Evolutionary conservation across 768 basidiomycete species (phyloP).

Genomic region (Boletus rufocinnamomeus): DNA sequence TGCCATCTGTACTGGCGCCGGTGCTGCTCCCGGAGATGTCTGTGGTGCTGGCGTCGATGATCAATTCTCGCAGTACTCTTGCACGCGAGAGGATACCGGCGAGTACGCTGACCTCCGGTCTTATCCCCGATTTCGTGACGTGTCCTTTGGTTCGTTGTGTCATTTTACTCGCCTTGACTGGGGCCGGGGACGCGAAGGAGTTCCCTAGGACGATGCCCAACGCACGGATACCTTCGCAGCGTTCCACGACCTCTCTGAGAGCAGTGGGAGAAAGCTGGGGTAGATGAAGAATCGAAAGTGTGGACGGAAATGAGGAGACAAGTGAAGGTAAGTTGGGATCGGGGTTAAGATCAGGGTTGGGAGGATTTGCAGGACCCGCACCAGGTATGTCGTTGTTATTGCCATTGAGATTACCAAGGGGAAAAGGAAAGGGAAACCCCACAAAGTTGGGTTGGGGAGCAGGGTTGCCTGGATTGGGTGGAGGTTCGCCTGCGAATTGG

Average conservation of each 20-base stretch:
- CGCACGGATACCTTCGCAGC: slow-evolving; percentile 17
- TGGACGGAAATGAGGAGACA: slow-evolving; percentile 34
- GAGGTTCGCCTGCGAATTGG: neutral
- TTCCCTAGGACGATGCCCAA: slow-evolving; percentile 23
- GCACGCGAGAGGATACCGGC: slow-evolving; percentile 19
- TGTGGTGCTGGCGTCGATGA: slow-evolving; percentile 18
- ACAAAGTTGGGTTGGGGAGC: slow-evolving; percentile 3
- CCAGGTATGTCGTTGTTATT: slow-evolving; percentile 1
- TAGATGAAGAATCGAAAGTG: slow-evolving; percentile 35
- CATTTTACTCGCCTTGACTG: neutral
- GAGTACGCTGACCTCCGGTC: slow-evolving; percentile 19
- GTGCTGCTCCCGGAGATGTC: neutral
- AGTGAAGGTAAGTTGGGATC: slow-evolving; percentile 25
- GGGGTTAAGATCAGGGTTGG: slow-evolving; percentile 19
- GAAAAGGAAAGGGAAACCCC: slow-evolving; percentile 9
- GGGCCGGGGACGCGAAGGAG: slow-evolving; percentile 5
- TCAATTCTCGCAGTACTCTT: slow-evolving; percentile 14
- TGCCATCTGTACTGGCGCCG: neutral
- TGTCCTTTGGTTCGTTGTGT: neutral
- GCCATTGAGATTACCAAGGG: slow-evolving; percentile 4
- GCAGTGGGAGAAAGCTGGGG: slow-evolving; percentile 24
- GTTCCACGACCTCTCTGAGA: slow-evolving; percentile 25
- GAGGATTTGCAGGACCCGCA: slow-evolving; percentile 5
- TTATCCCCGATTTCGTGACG: neutral
- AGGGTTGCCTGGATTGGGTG: slow-evolving; percentile 7